Evolutionary conservation across 2,329 filamentous ascomycete genomes (phyloP).

Genomic region (Pseudogymnoascus pannorum): DNA sequence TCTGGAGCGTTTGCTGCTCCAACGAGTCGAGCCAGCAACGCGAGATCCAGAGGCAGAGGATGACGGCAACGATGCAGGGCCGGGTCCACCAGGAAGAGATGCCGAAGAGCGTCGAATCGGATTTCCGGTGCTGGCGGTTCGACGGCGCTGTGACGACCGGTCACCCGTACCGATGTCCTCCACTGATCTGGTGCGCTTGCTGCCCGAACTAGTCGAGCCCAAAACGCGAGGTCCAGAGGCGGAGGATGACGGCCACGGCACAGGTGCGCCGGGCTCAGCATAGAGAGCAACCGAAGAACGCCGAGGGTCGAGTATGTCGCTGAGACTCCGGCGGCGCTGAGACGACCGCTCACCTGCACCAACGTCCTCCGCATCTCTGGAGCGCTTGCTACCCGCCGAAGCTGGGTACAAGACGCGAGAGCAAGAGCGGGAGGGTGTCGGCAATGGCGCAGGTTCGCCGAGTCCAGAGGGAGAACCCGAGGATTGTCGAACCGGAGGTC

Average conservation of each 20-base stretch:
- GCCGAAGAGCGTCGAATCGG: too few species aligned
- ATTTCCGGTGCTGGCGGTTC: not conserved
- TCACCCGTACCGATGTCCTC: not conserved
- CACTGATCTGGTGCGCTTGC: not conserved
- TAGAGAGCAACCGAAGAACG: not conserved
- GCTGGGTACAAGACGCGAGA: not conserved
- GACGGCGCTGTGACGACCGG: not conserved
- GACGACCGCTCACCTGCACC: not conserved
- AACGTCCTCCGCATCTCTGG: not conserved
- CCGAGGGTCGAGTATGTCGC: not conserved
- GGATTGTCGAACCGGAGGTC: not conserved
- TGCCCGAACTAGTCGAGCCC: not conserved
- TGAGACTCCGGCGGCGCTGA: not conserved
- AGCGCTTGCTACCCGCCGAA: not conserved
- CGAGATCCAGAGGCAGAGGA: not conserved
- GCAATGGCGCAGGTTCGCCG: not conserved
- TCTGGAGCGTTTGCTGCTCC: not conserved
- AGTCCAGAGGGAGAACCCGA: not conserved
- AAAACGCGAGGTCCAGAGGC: not conserved
- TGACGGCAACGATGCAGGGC: not conserved
- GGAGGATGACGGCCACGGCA: not conserved
- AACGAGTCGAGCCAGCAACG: not conserved
- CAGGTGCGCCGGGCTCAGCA: not conserved
- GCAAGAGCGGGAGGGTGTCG: not conserved
- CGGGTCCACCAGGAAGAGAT: not conserved